Base-by-base conservation (phyloP, 306 rosid genomes). In the Psophocarpus tetragonolobus region DNA sequence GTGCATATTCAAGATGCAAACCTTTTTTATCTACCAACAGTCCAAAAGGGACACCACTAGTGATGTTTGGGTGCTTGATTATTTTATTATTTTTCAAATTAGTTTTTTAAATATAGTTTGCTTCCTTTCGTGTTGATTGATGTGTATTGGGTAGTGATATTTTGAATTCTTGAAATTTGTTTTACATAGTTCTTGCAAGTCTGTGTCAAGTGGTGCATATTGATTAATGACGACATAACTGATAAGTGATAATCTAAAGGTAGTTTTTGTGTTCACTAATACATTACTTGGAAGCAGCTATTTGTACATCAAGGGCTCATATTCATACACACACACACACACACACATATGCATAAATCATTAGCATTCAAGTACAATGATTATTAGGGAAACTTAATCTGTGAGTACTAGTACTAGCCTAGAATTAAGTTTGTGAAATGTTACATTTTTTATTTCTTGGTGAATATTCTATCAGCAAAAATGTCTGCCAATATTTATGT, bases 381-480 rank as follows among this genome's bases (percentile, higher is more conserved):
- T 30, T 64, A 38, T 80, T 48, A 66, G n/a, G 50, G 36, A 11
- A 69, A 41, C 50, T 70, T 6, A 47, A 66, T 66, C 32, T 36
- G 14, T 18, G 62, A 71, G 69, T 71, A 53, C 58, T 71, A 71
- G 69, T 71, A 53, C 58, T 71, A n/a, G 48, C 63, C 64, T 11
- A 26, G 58, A 61, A 53, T 81, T 63, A 47, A 64, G 56, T 48
- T 27, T 18, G 4, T 68, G 60, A 44, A 7, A 76, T 68, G 68
- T 63, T 27, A 39, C 48, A 17, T 17, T 48, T 35, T 67, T 71
- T 36, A 35, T 67, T 69, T 47, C 33, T 51, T 72, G 47, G 27
- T 58, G 27, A 53, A 68, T 47, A 44, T 48, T 24, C 29, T 68
- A 61, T 56, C 62, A 60, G 29, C 41, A 14, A 60, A 36, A 36